phyloP scores from a whole-genome alignment of 306 rosid genomes.

The Begonia masoniana region DNA sequence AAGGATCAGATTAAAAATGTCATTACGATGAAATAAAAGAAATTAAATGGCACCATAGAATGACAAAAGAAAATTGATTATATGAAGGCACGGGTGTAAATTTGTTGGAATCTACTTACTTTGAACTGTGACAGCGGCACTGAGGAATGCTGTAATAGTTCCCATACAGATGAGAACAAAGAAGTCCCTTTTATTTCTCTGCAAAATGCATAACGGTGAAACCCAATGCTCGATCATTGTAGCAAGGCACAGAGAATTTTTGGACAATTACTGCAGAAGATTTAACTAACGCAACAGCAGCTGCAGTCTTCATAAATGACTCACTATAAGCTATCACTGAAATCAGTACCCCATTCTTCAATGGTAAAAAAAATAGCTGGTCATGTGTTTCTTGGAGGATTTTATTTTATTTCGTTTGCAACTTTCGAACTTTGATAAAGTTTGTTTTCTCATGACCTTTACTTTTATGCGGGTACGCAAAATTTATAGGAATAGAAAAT shows the following conservation, averaged over 20 bases:
- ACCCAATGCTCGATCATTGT: background rate
- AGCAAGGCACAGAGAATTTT: background rate
- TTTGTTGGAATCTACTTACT: conserved; percentile 37
- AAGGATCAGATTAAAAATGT: too few relatives aligned
- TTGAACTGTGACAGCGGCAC: conserved; percentile 43
- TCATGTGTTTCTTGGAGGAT: too few relatives aligned
- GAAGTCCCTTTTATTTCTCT: conserved; percentile 90
- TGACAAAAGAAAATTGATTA: too few relatives aligned
- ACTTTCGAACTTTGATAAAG: background rate
- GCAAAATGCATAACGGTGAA: conserved; percentile 32
- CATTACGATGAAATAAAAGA: too few relatives aligned
- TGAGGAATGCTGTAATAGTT: conserved; percentile 34
- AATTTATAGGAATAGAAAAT: background rate
- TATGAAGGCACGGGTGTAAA: conserved; percentile 8
- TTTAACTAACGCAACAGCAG: background rate
- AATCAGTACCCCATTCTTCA: too few relatives aligned
- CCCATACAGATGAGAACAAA: conserved; percentile 62
- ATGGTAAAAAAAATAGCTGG: too few relatives aligned
- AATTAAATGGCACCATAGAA: too few relatives aligned
- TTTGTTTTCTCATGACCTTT: too few relatives aligned
- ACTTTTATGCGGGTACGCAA: background rate
- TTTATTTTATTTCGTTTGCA: background rate
- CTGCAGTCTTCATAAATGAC: background rate
- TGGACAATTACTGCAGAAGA: background rate
- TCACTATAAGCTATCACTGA: too few relatives aligned